Evolutionary conservation across 2,329 filamentous ascomycete genomes (phyloP).

Genomic region (Metarhizium brunneum): DNA sequence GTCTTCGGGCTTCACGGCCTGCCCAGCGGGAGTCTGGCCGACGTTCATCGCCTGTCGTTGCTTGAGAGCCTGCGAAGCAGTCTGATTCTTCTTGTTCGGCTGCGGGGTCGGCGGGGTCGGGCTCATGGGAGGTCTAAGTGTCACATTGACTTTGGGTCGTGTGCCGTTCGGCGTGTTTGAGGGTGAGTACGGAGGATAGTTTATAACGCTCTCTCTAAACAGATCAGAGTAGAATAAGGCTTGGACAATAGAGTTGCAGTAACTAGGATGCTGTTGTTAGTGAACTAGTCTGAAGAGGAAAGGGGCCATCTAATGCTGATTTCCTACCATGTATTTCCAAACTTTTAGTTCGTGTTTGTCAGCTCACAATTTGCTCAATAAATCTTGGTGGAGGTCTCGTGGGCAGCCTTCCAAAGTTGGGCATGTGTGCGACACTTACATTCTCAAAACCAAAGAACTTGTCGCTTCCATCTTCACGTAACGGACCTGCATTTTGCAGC

Average conservation of each 20-base stretch:
- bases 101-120: slow-evolving; percentile 30
- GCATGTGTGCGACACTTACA: slow-evolving; percentile 45
- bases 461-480: slow-evolving; percentile 83
- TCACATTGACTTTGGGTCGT: slow-evolving; percentile 47
- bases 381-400: slow-evolving; percentile 24
- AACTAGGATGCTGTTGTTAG: slow-evolving; percentile 43
- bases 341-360: slow-evolving; percentile 41
- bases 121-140: slow-evolving; percentile 47
- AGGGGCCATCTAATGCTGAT: background rate
- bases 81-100: slow-evolving; percentile 43
- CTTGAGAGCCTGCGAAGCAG: slow-evolving; percentile 45
- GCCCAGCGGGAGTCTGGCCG: slow-evolving; percentile 44
- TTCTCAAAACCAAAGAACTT: slow-evolving; percentile 99
- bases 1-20: slow-evolving; percentile 67
- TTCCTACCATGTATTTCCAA: slow-evolving; percentile 88
- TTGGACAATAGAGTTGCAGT: slow-evolving; percentile 97
- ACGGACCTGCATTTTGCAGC: slow-evolving; percentile 69
- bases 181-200: slow-evolving; percentile 69
- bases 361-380: background rate
- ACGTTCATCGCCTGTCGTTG: slow-evolving; percentile 45
- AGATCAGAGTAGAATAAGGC: slow-evolving; percentile 91
- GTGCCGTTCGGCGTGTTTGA: slow-evolving; percentile 58
- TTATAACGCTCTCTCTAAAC: slow-evolving; percentile 90
- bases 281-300: background rate
- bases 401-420: background rate